Evolutionary conservation across 106 monocot species (phyloP), one percentile per base, ranked within the genome.

Genomic region (Dendrobium huoshanense): DNA sequence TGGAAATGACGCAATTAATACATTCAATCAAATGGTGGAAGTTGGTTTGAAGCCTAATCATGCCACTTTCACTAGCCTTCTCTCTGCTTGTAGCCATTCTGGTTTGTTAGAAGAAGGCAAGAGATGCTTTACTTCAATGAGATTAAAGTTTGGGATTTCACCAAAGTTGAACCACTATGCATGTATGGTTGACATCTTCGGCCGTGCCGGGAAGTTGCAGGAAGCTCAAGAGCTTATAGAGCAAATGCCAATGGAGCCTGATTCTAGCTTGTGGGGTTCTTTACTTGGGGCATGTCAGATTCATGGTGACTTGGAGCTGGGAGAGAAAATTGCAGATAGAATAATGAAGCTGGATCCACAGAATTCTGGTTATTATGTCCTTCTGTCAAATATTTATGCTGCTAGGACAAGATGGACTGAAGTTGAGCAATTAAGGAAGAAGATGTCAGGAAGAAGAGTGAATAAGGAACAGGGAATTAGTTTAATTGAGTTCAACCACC

Each of bases 341-440:
- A 81, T 91, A 27, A 77, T 94, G 20, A 58, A 87, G 18, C 40
- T 84, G 24, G 83, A 83, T 22, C 45, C 88, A 25, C 51, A 47
- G 15, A 45, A 85, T 72, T 83, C 94, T 25, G 91, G 91, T 13
- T 91, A 88, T 77, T 94, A 91, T 83, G 94, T 89, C 41, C 85
- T 91, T 65, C 75, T 94, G 20, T 91, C 94, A 16, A 94, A 89
- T 49, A 89, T 94, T 9, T 91, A 91, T 77, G 94, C 91, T 48
- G 81, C 87, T 11, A 94, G 84, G 73, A 83, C 84, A 18, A 87
- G 94, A 77, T 94, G 94, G 94, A 89, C 22, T 13, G 91, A 90
- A 81, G 89, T 88, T 73, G 89, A 86, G 75, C 89, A 82, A 79
- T 81, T 91, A 41, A 89, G 91, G 80, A 78, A 81, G 33, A 16